Evolutionary conservation across 2,329 filamentous ascomycete genomes (phyloP), one percentile per base, ranked within the genome.

Genomic region (Penicillium sp.): DNA sequence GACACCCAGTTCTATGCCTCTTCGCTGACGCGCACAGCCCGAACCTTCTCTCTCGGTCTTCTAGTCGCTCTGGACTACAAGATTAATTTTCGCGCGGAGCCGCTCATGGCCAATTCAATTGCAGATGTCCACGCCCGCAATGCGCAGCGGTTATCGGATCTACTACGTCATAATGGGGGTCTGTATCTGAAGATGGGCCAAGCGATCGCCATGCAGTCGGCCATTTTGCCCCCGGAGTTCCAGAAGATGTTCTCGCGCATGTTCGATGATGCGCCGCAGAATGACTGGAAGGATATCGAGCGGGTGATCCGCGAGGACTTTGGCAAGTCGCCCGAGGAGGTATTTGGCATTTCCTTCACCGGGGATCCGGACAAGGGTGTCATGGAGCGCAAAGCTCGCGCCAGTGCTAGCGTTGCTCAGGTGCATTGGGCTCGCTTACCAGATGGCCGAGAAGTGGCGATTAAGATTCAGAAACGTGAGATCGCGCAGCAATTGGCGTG

Each of bases 191-290:
- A 98, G 74, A 95, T 98, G 41, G 92, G 92, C 0, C 92, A 98
- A 71, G 92, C 92, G 3, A 90, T 98, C 51, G 92, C 90, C 10
- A 96, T 96, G 92, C 92, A 98, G 72, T 90, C 85, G 51, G 90
- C 90, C 0, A 81, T 96, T 16, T 69, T 98, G 45, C 92, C 92
- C 16, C 85, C 89, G 0, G 88, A 95, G 64, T 96, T 96, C 54
- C 88, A 95, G 70, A 81, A 82, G 56, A 96, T 95, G 88, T 98
- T 98, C 60, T 74, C 83, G 14, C 77, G 84, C 56, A 95, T 98
- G 87, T 98, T 96, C 61, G 92, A 96, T 60, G 90, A 96, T 69
- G 92, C 92, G 46, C 89, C 90, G 25, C 89, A 95, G 71, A 92
- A 94, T 60, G 74, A 76, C 28, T 96, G 89, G 89, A 75, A 72